These are phyloP conservation scores for Kodamaea ohmeri DNA, from an alignment of 1,139 yeast species.

Conservation along the genomic window DNA sequence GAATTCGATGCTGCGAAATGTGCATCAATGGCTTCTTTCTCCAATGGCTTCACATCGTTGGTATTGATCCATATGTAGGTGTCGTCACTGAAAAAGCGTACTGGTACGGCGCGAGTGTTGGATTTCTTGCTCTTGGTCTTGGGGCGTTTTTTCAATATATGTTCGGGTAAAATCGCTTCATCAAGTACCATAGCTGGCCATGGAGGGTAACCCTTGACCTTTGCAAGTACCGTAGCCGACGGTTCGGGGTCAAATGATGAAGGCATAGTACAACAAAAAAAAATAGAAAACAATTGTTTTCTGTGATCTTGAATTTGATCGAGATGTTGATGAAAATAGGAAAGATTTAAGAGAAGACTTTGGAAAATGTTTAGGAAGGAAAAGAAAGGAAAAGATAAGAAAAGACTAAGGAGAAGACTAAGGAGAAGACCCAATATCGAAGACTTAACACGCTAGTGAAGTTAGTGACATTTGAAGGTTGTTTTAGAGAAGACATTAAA, in stretches of 20 bases:
- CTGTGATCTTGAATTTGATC: background rate
- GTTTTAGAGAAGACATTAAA: too few species aligned
- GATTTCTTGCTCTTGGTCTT: conserved; percentile 30
- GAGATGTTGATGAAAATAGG: too few species aligned
- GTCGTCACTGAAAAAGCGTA: conserved; percentile 63
- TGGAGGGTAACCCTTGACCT: conserved; percentile 74
- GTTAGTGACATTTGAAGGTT: too few species aligned
- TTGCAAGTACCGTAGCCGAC: conserved; percentile 57
- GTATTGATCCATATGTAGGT: conserved; percentile 60
- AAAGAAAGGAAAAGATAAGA: too few species aligned
- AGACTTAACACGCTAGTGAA: too few species aligned
- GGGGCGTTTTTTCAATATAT: conserved; percentile 48
- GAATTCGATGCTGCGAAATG: conserved; percentile 20
- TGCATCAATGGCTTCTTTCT: conserved; percentile 26
- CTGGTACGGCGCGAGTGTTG: conserved; percentile 38
- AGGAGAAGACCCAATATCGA: too few species aligned
- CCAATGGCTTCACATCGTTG: conserved; percentile 39
- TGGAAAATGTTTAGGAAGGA: too few species aligned
- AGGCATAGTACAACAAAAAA: background rate
- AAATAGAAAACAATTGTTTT: background rate
- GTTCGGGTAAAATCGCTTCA: conserved; percentile 51
- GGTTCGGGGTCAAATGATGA: too few species aligned
- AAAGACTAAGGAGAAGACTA: too few species aligned
- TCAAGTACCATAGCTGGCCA: conserved; percentile 84
- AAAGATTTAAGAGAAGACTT: too few species aligned